Conservation (phyloP, 768 basidiomycete genomes). For the Epithele typhae region DNA sequence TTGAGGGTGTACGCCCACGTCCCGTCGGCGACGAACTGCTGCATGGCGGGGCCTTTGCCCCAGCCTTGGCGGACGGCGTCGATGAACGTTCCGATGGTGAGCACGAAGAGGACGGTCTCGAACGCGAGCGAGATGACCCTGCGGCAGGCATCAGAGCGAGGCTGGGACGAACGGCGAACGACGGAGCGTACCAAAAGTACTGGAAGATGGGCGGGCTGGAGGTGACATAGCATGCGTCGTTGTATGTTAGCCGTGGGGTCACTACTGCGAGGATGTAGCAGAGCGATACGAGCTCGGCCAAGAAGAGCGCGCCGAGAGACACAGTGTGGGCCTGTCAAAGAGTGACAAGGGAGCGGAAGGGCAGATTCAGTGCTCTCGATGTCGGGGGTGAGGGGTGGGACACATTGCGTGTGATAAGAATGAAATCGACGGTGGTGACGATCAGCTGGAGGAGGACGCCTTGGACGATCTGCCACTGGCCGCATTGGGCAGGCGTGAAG, state of each 20-base stretch:
- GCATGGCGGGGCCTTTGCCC: constrained; percentile 21
- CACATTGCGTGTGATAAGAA: constrained; percentile 23
- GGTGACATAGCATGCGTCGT: constrained; percentile 22
- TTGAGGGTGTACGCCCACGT: constrained; percentile 26
- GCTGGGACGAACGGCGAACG: too few species aligned
- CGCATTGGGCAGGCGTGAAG: constrained; percentile 16
- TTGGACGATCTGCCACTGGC: constrained; percentile 19
- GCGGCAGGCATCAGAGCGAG: too few species aligned
- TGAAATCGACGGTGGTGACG: constrained; percentile 22
- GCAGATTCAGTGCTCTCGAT: not conserved
- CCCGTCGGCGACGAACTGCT: constrained; percentile 22
- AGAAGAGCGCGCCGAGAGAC: constrained; percentile 14
- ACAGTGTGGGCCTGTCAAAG: constrained; percentile 15
- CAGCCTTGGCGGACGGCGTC: constrained; percentile 19
- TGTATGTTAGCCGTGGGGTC: constrained; percentile 18
- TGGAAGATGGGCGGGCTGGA: constrained; percentile 19
- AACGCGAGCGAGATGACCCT: constrained; percentile 23
- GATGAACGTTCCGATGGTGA: constrained; percentile 21
- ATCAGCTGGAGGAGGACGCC: constrained; percentile 19
- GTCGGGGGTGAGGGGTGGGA: not conserved
- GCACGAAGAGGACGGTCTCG: constrained; percentile 22
- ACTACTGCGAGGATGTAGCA: constrained; percentile 19
- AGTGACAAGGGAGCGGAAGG: constrained; percentile 16
- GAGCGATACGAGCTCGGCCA: constrained; percentile 13
- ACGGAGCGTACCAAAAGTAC: constrained; percentile 18